These are phyloP conservation scores for Penicillium sp. DNA, from an alignment of 2,329 filamentous ascomycete species.

Conservation along the genomic window DNA sequence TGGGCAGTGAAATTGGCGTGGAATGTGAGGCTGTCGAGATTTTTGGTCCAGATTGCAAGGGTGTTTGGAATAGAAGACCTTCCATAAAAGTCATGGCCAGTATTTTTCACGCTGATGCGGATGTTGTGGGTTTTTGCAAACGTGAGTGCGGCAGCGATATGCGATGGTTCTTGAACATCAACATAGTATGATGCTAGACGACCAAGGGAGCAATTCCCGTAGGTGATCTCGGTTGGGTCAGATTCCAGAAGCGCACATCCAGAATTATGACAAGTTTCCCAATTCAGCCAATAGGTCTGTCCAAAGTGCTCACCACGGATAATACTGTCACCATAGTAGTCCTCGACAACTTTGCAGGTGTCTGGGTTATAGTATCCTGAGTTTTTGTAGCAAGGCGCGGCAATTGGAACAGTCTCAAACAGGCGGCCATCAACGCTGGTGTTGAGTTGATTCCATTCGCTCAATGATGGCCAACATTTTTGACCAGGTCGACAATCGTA, in stretches of 20 bases:
- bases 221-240: neutral
- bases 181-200: conserved; percentile 5
- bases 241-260: neutral
- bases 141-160: neutral
- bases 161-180: neutral
- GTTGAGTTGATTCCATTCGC: conserved; percentile 10
- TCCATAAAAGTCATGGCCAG: conserved; percentile 55
- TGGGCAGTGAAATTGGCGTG: conserved; percentile 22
- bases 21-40: conserved; percentile 27
- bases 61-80: conserved; percentile 38
- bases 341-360: neutral
- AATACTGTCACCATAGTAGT: neutral
- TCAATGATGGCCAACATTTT: conserved; percentile 1
- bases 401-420: conserved; percentile 5
- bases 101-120: conserved; percentile 54
- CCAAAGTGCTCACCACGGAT: conserved; percentile 2
- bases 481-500: conserved; percentile 2
- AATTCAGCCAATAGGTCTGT: conserved; percentile 4
- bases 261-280: conserved; percentile 2
- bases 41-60: conserved; percentile 43
- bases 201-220: neutral
- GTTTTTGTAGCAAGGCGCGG: conserved; percentile 7
- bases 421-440: conserved; percentile 3
- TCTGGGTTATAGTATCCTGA: neutral
- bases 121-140: conserved; percentile 24